Evolutionary conservation across 345 rosid species (phyloP).

Genomic region (Heritiera littoralis): DNA sequence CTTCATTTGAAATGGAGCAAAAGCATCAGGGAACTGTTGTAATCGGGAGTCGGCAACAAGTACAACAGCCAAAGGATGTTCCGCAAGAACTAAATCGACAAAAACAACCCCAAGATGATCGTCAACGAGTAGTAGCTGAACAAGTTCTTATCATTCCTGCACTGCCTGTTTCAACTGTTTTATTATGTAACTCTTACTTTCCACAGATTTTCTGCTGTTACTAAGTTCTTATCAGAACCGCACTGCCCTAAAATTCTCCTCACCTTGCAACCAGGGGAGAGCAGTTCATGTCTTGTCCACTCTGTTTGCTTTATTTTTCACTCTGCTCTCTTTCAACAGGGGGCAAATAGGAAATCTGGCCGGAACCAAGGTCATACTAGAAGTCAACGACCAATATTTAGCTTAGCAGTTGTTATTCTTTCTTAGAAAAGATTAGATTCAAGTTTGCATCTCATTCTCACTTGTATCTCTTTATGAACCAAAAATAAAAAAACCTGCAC

Average conservation of each 20-base stretch:
- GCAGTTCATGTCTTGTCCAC: background rate
- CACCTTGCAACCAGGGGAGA: background rate
- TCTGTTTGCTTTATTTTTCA: background rate
- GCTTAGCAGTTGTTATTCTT: too few species aligned
- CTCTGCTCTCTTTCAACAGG: slow-evolving; percentile 36
- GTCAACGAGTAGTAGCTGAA: too few species aligned
- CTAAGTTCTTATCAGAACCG: too few species aligned
- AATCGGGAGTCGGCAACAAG: slow-evolving; percentile 48
- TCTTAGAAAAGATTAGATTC: too few species aligned
- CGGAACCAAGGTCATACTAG: slow-evolving; percentile 45
- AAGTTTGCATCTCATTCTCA: slow-evolving; percentile 51
- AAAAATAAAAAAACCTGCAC: slow-evolving; percentile 29
- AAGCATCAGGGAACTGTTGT: slow-evolving; percentile 43
- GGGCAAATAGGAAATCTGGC: slow-evolving; percentile 50
- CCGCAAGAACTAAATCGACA: slow-evolving; percentile 15
- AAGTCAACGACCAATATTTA: slow-evolving; percentile 26
- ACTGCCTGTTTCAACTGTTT: too few species aligned
- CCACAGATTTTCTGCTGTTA: too few species aligned
- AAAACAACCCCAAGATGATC: background rate
- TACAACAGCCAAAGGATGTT: slow-evolving; percentile 41
- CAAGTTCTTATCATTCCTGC: too few species aligned
- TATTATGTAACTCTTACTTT: too few species aligned
- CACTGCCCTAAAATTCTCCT: too few species aligned
- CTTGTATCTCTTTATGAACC: slow-evolving; percentile 37
- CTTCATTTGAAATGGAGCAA: slow-evolving; percentile 35